phyloP scores from a whole-genome alignment of 2,329 filamentous ascomycete genomes.

The Xylaria sp. region DNA sequence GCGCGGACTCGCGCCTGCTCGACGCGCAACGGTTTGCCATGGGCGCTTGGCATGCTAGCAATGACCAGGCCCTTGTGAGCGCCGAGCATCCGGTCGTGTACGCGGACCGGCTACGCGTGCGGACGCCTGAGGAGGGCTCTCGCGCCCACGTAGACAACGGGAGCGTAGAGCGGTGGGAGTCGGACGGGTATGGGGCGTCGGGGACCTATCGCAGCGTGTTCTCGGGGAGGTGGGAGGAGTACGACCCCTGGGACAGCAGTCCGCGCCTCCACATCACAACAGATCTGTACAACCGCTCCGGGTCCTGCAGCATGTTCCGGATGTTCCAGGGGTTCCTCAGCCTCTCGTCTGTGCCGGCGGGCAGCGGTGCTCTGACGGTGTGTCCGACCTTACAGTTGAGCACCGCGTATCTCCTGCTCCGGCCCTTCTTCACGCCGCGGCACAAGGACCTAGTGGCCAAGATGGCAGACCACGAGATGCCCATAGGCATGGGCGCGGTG shows the following conservation, averaged over 20 bases:
- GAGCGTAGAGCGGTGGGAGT: slow-evolving; percentile 78
- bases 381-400: slow-evolving; percentile 78
- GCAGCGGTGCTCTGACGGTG: slow-evolving; percentile 78
- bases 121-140: slow-evolving; percentile 69
- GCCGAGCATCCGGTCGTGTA: slow-evolving; percentile 65
- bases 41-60: slow-evolving; percentile 63
- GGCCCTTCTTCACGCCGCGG: slow-evolving; percentile 77
- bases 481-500: neutral
- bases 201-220: slow-evolving; percentile 76
- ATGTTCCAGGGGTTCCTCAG: slow-evolving; percentile 92
- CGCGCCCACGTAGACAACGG: slow-evolving; percentile 78
- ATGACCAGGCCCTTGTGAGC: slow-evolving; percentile 55
- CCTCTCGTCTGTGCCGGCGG: slow-evolving; percentile 72
- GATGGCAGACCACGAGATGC: slow-evolving; percentile 3
- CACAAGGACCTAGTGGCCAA: slow-evolving; percentile 43
- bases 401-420: slow-evolving; percentile 79
- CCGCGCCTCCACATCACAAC: slow-evolving; percentile 70
- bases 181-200: slow-evolving; percentile 67
- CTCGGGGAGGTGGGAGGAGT: slow-evolving; percentile 77
- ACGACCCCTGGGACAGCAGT: slow-evolving; percentile 81
- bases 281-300: slow-evolving; percentile 81
- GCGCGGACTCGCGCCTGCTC: slow-evolving; percentile 68
- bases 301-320: slow-evolving; percentile 82
- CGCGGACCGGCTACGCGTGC: slow-evolving; percentile 73
- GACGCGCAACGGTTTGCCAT: slow-evolving; percentile 67